Evolutionary conservation across 176 grass and related monocot species (phyloP).

Genomic region (Musa troglodytarum): DNA sequence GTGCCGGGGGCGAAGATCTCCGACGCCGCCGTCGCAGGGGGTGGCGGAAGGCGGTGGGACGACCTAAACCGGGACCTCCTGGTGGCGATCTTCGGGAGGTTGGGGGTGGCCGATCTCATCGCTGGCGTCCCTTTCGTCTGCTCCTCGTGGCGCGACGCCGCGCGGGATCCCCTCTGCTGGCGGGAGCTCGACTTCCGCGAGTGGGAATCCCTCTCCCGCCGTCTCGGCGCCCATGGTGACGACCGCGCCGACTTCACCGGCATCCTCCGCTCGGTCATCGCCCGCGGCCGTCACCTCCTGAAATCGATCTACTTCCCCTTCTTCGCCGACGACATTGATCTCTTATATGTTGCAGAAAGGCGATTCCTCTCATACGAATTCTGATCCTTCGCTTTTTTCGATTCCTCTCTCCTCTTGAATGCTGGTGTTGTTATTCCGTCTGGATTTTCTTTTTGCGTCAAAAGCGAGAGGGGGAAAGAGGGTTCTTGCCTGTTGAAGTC

Average conservation of each 20-base stretch:
- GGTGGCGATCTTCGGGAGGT: conserved; percentile 35
- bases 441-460: neutral
- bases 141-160: conserved; percentile 39
- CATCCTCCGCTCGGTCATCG: conserved; percentile 24
- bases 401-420: neutral
- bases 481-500: too few species aligned
- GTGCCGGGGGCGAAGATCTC: too few species aligned
- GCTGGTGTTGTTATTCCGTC: neutral
- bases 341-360: conserved; percentile 40
- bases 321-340: conserved; percentile 39
- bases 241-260: neutral
- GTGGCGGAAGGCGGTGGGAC: conserved; percentile 28
- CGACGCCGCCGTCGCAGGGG: neutral
- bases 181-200: conserved; percentile 44
- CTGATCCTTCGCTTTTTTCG: neutral
- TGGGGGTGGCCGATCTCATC: conserved; percentile 36
- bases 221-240: neutral
- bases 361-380: conserved; percentile 3
- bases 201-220: conserved; percentile 28
- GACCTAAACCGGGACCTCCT: conserved; percentile 49
- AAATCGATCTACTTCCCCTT: conserved; percentile 35
- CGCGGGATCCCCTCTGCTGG: conserved; percentile 43
- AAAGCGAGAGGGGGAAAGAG: too few species aligned
- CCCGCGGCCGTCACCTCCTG: conserved; percentile 16
- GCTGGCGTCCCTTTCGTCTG: conserved; percentile 29